Evolutionary conservation across 1,284 basidiomycete genomes (phyloP), one percentile per base, ranked within the genome.

Genomic region (Cryptococcus sp.): DNA sequence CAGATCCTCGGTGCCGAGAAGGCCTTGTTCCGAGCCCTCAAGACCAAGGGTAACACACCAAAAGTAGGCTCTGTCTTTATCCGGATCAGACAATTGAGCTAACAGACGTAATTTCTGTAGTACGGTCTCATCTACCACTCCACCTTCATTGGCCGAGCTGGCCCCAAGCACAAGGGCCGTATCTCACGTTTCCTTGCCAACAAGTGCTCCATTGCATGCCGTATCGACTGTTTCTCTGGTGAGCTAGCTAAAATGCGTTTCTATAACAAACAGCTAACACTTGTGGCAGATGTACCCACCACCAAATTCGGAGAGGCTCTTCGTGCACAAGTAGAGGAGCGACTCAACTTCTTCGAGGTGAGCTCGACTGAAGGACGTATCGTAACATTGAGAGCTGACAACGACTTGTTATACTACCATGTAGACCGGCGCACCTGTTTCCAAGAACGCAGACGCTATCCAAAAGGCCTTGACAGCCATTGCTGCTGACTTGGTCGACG

Each of bases 1-100:
- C 95, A 99, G 81, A 98, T 99, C 69, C 83, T 99, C 41, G 95
- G 95, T 70, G 95, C 95, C 22, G 95, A 99, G 82, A 98, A 99
- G 81, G 95, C 95, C 1, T 83, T 99, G 44, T 99, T 99, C 86
- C 83, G 95, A 59, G 95, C 95, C 0, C 83, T 99, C 72, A 99
- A 99, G 84, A 98, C 95, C 43, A 99, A 98, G 81, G 93, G 93
- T 34, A 97, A 98, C 80, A 98, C 95, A 0, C 95, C 94, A 57
- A 99, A 99, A 82, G 91, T 93, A 65, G 50, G 73, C 57, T 22
- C 8, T 8, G 22, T 46, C 22, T 1, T 29, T 7, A 34, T 10
- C 22, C 1, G n/a, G 26, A 39, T 10, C 19, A 2, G 20, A 6
- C n/a, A 34, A 13, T 19, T 29, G 16, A 20, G 49, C 39, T 40